Evolutionary conservation across 2,329 filamentous ascomycete species (phyloP).

Genomic region (Cladosporium sp.): DNA sequence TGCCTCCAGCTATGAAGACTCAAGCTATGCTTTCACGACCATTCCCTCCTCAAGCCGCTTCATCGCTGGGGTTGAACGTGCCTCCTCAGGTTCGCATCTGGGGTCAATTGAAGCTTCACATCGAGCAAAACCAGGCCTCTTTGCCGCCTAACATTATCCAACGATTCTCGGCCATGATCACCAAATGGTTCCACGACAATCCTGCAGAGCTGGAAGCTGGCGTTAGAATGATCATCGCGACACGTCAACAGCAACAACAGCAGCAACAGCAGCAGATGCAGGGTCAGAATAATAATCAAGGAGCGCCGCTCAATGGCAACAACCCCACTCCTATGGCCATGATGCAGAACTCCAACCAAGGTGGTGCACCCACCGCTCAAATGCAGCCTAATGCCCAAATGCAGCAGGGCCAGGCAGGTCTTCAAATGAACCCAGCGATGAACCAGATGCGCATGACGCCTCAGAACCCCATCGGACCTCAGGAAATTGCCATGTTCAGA

Average conservation of each 20-base stretch:
- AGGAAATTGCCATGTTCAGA: slow-evolving; percentile 40
- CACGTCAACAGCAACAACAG: slow-evolving; percentile 8
- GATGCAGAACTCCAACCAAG: slow-evolving; percentile 3
- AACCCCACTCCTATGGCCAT: background rate
- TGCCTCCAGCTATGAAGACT: slow-evolving; percentile 6
- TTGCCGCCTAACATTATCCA: slow-evolving; percentile 38
- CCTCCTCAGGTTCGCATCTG: slow-evolving; percentile 52
- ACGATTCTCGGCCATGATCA: slow-evolving; percentile 33
- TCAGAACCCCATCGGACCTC: slow-evolving; percentile 30
- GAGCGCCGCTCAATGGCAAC: background rate
- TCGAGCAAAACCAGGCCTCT: slow-evolving; percentile 42
- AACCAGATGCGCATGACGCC: slow-evolving; percentile 11
- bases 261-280: slow-evolving; percentile 28
- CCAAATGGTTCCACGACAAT: slow-evolving; percentile 22
- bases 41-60: slow-evolving; percentile 20
- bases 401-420: slow-evolving; percentile 35
- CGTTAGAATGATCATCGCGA: slow-evolving; percentile 24
- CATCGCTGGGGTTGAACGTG: slow-evolving; percentile 25
- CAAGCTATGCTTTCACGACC: slow-evolving; percentile 21
- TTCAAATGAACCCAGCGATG: slow-evolving; percentile 22
- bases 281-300: slow-evolving; percentile 10
- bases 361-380: slow-evolving; percentile 12
- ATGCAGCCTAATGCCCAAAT: slow-evolving; percentile 20
- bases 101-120: slow-evolving; percentile 55
- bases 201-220: slow-evolving; percentile 21